These are phyloP conservation scores for Claviceps sp. DNA, from an alignment of 2,329 filamentous ascomycete genomes.

Conservation along the genomic window DNA sequence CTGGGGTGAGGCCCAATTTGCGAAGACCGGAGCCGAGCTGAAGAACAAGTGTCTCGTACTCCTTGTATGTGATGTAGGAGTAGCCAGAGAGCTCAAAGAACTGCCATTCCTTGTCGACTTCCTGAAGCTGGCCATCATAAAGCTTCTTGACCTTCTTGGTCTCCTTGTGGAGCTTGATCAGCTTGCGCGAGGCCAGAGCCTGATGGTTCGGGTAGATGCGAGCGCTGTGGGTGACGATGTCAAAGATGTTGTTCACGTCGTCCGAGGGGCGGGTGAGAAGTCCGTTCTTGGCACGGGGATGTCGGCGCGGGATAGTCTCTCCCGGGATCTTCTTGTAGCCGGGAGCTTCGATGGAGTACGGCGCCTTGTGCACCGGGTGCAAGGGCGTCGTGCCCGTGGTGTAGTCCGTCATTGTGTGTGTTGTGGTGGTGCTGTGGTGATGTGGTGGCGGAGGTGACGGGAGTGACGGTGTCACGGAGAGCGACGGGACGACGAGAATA, in stretches of 20 bases:
- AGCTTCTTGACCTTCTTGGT: constrained; percentile 83
- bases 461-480: neutral
- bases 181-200: constrained; percentile 56
- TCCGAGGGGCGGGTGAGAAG: constrained; percentile 53
- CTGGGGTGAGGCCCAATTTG: constrained; percentile 54
- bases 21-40: constrained; percentile 61
- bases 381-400: constrained; percentile 35
- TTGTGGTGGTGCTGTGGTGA: neutral
- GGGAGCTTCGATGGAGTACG: constrained; percentile 61
- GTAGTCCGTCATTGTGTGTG: constrained; percentile 17
- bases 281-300: constrained; percentile 56
- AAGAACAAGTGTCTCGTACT: constrained; percentile 60
- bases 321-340: constrained; percentile 57
- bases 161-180: constrained; percentile 69
- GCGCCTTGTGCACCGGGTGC: constrained; percentile 51
- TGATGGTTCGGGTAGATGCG: constrained; percentile 47
- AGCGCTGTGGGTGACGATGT: constrained; percentile 60
- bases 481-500: neutral
- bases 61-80: constrained; percentile 62
- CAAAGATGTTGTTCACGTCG: constrained; percentile 63
- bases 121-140: constrained; percentile 62
- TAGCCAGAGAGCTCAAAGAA: constrained; percentile 76
- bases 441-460: neutral
- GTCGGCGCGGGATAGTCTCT: constrained; percentile 73
- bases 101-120: constrained; percentile 84